Evolutionary conservation across 225 moss, liverwort and hornwort species (phyloP), one percentile per base, ranked within the genome.

Genomic region (Sphagnum contortum): DNA sequence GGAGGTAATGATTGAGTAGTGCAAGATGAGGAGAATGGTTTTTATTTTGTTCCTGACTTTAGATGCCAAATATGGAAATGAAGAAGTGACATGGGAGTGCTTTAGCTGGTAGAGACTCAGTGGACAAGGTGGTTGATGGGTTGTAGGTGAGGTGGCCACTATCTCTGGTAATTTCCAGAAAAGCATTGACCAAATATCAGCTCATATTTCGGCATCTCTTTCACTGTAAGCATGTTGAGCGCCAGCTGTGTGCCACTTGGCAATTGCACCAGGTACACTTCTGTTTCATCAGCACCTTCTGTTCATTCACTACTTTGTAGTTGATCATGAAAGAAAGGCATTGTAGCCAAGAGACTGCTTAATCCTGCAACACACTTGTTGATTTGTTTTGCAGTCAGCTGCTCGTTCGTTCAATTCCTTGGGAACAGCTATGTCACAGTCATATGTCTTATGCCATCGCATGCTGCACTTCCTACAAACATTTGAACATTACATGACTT

Each of bases 391-490:
- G 63, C 83, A 96, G 89, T 83, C 77, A 48, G 92, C 92, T 64
- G 90, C 92, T 54, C 90, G 96, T 63, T 83, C 85, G 55, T 80
- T 88, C 46, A 80, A 88, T 79, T 92, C 90, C 50, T 64, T 87
- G 64, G 96, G 90, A 68, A 88, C 90, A 48, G 90, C 90, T 47
- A 88, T 96, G 66, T 85, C 88, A 59, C 79, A 83, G 66, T 96
- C 96, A 11, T 96, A 96, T 70, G 96, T 96, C 53, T 73, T 96
- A 48, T 96, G 96, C 71, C 96, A 96, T 60, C 86, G 88, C 50
- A 96, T 96, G 96, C 80, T 96, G 59, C 95, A 96, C 72, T 96
- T 96, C 76, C 75, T 96, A 71, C 95, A 92, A 71, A 90, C 84
- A 64, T 87, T 90, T 64, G 88, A 96, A 82, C 95, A 96, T 74